phyloP scores from a whole-genome alignment of 257 asterid species.

The Vinca minor region DNA sequence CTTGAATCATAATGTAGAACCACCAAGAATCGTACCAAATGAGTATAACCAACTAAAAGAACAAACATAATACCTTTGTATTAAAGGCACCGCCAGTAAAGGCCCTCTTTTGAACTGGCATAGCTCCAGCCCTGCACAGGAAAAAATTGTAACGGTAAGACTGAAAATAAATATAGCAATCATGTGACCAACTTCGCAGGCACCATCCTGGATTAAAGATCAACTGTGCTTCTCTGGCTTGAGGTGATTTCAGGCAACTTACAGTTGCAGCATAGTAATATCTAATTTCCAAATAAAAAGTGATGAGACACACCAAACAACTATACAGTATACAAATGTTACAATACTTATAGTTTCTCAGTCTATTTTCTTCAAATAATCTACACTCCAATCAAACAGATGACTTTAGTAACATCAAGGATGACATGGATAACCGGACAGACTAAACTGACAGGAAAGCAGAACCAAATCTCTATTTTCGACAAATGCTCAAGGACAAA shows the following conservation, averaged over 20 bases:
- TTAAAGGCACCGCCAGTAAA: conserved; percentile 42
- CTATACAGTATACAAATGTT: conserved; percentile 16
- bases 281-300: conserved; percentile 12
- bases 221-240: not conserved
- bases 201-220: not conserved
- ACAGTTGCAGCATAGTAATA: conserved; percentile 12
- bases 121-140: conserved; percentile 47
- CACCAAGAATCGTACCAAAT: not conserved
- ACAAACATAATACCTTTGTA: conserved; percentile 37
- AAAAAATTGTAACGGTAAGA: conserved; percentile 25
- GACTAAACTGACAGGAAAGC: not conserved
- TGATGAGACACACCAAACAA: conserved; percentile 22
- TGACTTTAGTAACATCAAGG: conserved; percentile 1
- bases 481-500: not conserved
- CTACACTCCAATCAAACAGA: conserved; percentile 6
- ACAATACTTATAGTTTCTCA: conserved; percentile 8
- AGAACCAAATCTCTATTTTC: not conserved
- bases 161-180: conserved; percentile 2
- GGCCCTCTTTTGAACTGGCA: conserved; percentile 32
- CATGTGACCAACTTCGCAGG: conserved; percentile 15
- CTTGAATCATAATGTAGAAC: not conserved
- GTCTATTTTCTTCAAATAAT: conserved; percentile 1
- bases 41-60: not conserved
- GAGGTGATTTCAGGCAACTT: conserved; percentile 14
- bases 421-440: conserved; percentile 3